Percentiles rank a stretch among this genome's conserved stretches.
Evolutionary conservation across 108 stramenopile genomes (phyloP).

Genomic region (Parietichytrium sp.): DNA sequence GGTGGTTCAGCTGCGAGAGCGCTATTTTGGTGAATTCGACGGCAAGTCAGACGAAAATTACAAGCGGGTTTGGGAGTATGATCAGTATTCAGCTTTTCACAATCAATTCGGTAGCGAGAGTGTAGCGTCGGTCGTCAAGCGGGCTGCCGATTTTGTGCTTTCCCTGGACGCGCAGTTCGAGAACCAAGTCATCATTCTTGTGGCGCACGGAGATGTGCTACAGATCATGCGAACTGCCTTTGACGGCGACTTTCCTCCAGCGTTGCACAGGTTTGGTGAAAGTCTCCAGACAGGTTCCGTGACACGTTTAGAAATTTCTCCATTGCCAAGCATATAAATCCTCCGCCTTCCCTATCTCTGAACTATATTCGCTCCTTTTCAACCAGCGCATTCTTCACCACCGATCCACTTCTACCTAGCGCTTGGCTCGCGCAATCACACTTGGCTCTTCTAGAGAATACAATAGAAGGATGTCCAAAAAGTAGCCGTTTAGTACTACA

Average conservation of each 20-base stretch:
- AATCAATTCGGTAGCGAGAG: constrained; percentile 67
- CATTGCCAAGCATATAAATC: not conserved
- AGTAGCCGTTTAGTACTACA: too few relatives aligned
- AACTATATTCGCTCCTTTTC: too few relatives aligned
- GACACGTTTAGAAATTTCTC: not conserved
- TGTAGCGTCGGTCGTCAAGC: constrained; percentile 68
- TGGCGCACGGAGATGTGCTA: constrained; percentile 83
- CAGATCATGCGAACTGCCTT: constrained; percentile 83
- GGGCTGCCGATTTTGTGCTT: constrained; percentile 67
- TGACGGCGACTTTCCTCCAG: constrained; percentile 27
- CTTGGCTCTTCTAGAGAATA: too few relatives aligned
- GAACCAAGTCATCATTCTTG: constrained; percentile 50
- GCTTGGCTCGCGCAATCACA: too few relatives aligned
- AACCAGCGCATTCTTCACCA: too few relatives aligned
- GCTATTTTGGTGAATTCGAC: constrained; percentile 75
- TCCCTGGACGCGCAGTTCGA: not conserved
- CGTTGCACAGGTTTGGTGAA: constrained; percentile 6
- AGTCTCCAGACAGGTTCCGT: constrained; percentile 22
- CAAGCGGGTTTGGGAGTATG: constrained; percentile 75
- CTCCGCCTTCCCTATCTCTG: too few relatives aligned
- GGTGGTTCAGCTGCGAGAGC: constrained; percentile 72
- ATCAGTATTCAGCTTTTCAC: constrained; percentile 64
- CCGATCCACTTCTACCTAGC: too few relatives aligned
- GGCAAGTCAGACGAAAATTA: constrained; percentile 65
- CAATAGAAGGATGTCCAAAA: too few relatives aligned